Evolutionary conservation across 768 basidiomycete genomes (phyloP).

Genomic region (Agaricus subrufescens): DNA sequence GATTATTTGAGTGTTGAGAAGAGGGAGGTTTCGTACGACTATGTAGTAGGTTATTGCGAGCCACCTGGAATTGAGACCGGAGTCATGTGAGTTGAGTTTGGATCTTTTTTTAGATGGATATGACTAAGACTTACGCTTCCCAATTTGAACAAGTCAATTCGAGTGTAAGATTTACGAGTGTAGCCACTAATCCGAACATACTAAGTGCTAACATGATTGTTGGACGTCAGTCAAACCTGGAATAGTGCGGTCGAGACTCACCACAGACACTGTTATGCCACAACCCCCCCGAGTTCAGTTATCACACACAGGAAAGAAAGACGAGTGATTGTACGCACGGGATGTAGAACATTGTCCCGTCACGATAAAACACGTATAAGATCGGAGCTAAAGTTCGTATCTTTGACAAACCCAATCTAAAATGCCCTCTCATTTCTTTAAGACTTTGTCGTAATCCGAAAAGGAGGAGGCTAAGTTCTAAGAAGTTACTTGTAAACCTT

Average conservation of each 20-base stretch:
- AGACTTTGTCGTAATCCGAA: not conserved
- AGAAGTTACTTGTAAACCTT: not conserved
- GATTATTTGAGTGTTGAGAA: too few relatives aligned
- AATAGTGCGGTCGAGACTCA: not conserved
- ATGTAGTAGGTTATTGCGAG: too few relatives aligned
- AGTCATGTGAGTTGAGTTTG: too few relatives aligned
- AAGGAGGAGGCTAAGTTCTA: not conserved
- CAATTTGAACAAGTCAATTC: conserved; percentile 2
- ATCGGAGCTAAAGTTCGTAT: not conserved
- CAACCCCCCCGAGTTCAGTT: not conserved
- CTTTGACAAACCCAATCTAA: not conserved
- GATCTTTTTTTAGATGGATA: too few relatives aligned
- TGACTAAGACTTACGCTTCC: not conserved
- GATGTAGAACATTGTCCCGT: conserved; percentile 7
- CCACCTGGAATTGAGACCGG: too few relatives aligned
- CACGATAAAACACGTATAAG: conserved; percentile 8
- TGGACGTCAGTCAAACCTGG: not conserved
- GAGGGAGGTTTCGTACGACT: too few relatives aligned
- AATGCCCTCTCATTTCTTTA: not conserved
- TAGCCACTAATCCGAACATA: conserved; percentile 1
- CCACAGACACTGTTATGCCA: not conserved
- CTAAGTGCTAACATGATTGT: not conserved
- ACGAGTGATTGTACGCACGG: not conserved
- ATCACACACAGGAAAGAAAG: not conserved
- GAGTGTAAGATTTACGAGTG: not conserved